A percentile compares a stretch with the other conserved stretches of the same genome.
Conservation (phyloP, 306 rosid species). For the Phaseolus lunatus region DNA sequence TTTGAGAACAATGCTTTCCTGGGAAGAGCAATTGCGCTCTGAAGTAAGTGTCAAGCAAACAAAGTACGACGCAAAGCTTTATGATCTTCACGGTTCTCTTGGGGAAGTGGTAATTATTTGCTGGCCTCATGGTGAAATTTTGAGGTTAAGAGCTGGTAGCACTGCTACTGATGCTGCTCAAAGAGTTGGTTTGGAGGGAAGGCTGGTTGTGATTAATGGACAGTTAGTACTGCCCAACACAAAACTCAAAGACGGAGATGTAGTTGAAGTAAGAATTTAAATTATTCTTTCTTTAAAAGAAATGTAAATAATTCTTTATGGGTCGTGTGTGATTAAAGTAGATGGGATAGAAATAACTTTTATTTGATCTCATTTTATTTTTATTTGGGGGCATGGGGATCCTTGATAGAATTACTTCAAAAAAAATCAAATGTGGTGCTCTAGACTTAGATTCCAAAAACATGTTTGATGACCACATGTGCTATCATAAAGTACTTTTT, state of each 20-base stretch:
- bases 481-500: not conserved
- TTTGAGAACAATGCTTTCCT: constrained; percentile 84
- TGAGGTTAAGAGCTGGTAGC: constrained; percentile 87
- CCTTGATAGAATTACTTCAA: constrained; percentile 11
- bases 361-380: not conserved
- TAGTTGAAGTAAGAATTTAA: constrained; percentile 81
- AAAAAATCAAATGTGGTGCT: constrained; percentile 9
- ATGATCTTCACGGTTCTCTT: constrained; percentile 49
- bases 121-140: constrained; percentile 88
- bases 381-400: not conserved
- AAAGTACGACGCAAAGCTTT: constrained; percentile 43
- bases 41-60: constrained; percentile 67
- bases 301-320: constrained; percentile 53
- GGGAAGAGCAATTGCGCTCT: constrained; percentile 90
- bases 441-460: constrained; percentile 26
- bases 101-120: constrained; percentile 90
- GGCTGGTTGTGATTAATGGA: constrained; percentile 83
- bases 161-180: constrained; percentile 97
- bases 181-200: constrained; percentile 88
- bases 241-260: constrained; percentile 89
- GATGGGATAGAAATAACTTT: constrained; percentile 25
- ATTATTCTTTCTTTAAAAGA: constrained; percentile 33
- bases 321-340: constrained; percentile 10
- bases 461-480: constrained; percentile 29
- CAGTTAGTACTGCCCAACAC: constrained; percentile 80